Conservation (phyloP, 352 stramenopile species). For the Pythium diclinum region DNA sequence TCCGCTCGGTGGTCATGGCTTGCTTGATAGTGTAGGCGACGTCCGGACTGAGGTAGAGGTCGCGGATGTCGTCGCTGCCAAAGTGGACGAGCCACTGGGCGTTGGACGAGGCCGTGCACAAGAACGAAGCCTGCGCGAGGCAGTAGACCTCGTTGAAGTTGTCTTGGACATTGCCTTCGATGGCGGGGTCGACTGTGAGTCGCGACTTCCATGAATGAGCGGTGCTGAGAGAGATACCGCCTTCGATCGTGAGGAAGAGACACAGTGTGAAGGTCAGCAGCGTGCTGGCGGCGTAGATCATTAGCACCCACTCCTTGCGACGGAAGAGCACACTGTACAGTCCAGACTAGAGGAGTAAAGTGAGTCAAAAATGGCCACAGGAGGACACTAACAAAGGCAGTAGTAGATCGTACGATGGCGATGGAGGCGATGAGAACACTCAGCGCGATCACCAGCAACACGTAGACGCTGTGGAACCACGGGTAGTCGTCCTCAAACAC, state of each 20-base stretch:
- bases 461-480: conserved; percentile 28
- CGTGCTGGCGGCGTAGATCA: conserved; percentile 20
- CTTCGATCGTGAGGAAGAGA: conserved; percentile 23
- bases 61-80: conserved; percentile 27
- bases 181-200: neutral
- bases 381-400: neutral
- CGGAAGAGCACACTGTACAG: conserved; percentile 24
- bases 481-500: conserved; percentile 32
- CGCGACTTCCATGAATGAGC: conserved; percentile 20
- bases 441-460: conserved; percentile 14
- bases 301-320: conserved; percentile 21
- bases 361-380: neutral
- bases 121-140: conserved; percentile 24
- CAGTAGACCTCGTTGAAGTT: conserved; percentile 29
- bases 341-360: conserved; percentile 12
- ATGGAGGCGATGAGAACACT: conserved; percentile 22
- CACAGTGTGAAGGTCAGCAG: conserved; percentile 21
- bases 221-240: conserved; percentile 13
- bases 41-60: conserved; percentile 18
- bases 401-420: conserved; percentile 22
- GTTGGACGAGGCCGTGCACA: conserved; percentile 24
- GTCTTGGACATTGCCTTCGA: conserved; percentile 20
- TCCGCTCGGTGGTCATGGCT: conserved; percentile 20
- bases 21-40: conserved; percentile 21
- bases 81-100: conserved; percentile 30